These are phyloP conservation scores for Skeletonema tropicum DNA, from an alignment of 108 stramenopile species.

Conservation along the genomic window DNA sequence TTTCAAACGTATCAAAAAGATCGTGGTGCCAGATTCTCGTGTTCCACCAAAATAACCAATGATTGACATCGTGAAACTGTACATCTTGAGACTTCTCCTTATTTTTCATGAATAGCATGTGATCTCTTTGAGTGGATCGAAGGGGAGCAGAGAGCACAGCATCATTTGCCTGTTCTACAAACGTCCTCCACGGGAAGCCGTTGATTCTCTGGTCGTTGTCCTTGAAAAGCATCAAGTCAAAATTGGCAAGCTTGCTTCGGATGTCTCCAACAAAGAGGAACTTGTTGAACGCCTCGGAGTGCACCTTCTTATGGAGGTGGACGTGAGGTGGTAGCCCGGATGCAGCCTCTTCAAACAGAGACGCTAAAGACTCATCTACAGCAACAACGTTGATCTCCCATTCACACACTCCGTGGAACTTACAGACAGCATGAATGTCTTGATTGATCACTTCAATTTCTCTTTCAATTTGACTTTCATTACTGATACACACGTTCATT, in stretches of 20 bases:
- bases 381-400: not conserved
- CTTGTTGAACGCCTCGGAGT: not conserved
- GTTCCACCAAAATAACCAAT: not conserved
- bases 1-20: not conserved
- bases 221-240: constrained; percentile 11
- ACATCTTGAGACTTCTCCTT: too few species aligned
- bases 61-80: too few species aligned
- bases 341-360: not conserved
- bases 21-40: not conserved
- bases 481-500: not conserved
- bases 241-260: not conserved
- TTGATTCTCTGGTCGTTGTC: constrained; percentile 8
- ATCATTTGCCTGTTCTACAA: not conserved
- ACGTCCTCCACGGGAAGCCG: constrained; percentile 13
- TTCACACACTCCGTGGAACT: constrained; percentile 1
- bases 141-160: not conserved
- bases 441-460: constrained; percentile 5
- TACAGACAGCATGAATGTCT: not conserved
- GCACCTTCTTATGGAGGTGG: not conserved
- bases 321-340: not conserved
- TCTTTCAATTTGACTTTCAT: not conserved
- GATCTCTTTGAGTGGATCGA: not conserved
- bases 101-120: not conserved
- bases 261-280: constrained; percentile 9
- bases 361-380: not conserved